Conservation (phyloP, 1,139 yeast species). For the Saccharomycopsis hybrid region DNA sequence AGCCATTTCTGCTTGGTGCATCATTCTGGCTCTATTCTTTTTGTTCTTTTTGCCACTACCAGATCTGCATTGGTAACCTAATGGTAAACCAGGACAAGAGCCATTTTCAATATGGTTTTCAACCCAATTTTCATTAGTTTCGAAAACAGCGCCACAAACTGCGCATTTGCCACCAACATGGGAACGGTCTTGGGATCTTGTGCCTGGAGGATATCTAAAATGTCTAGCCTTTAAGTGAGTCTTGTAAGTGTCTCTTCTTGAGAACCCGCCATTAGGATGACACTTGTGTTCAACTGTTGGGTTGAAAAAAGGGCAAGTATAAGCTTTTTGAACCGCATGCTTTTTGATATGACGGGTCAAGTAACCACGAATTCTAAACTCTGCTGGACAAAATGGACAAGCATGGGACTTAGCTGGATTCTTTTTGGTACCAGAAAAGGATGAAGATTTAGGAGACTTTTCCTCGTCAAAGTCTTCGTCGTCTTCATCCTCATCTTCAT, state of each 20-base stretch:
- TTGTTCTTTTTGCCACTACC: constrained; percentile 13
- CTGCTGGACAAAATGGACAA: constrained; percentile 75
- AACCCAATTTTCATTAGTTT: constrained; percentile 82
- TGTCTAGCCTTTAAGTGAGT: constrained; percentile 92
- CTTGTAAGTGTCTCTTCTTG: constrained; percentile 92
- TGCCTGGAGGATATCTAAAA: constrained; percentile 82
- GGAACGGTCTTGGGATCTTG: constrained; percentile 65
- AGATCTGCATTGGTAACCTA: constrained; percentile 34
- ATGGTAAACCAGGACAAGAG: constrained; percentile 42
- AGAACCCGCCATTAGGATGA: constrained; percentile 93
- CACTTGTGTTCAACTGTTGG: constrained; percentile 50
- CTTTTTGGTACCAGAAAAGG: constrained; percentile 10
- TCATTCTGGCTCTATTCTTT: constrained; percentile 11
- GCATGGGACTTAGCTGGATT: constrained; percentile 23
- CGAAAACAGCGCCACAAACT: constrained; percentile 70
- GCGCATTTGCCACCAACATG: constrained; percentile 74
- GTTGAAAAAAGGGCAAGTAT: constrained; percentile 80
- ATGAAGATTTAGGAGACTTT: background rate
- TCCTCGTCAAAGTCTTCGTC: constrained; percentile 5
- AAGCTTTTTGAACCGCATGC: constrained; percentile 83
- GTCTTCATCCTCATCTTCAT: constrained; percentile 10
- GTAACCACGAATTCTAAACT: constrained; percentile 82
- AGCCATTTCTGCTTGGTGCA: background rate
- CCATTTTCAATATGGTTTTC: constrained; percentile 84
- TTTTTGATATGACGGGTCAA: constrained; percentile 90